phyloP scores from a whole-genome alignment of 768 basidiomycete genomes.

The Tricholoma sp. region DNA sequence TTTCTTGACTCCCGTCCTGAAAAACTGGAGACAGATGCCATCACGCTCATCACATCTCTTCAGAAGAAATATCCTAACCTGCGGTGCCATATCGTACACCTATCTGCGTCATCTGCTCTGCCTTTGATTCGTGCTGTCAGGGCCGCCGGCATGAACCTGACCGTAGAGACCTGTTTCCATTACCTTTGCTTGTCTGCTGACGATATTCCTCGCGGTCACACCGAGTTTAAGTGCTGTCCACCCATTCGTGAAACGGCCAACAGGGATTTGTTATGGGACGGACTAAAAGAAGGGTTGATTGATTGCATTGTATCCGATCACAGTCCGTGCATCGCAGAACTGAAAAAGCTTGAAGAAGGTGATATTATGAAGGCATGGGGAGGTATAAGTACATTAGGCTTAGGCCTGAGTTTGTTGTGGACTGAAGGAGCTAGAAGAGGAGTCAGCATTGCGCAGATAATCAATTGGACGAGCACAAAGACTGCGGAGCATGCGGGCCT shows the following conservation, averaged over 20 bases:
- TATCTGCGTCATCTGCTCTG: conserved; percentile 82
- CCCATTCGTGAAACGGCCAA: conserved; percentile 79
- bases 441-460: conserved; percentile 51
- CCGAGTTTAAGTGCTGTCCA: conserved; percentile 96
- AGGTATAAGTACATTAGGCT: conserved; percentile 85
- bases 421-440: conserved; percentile 68
- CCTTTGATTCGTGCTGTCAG: conserved; percentile 70
- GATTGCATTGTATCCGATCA: conserved; percentile 97
- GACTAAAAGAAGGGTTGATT: conserved; percentile 75
- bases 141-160: conserved; percentile 59
- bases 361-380: conserved; percentile 93
- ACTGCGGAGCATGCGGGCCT: conserved; percentile 82
- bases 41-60: conserved; percentile 66
- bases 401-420: conserved; percentile 87
- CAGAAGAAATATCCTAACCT: conserved; percentile 59
- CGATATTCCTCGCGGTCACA: conserved; percentile 65
- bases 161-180: conserved; percentile 97
- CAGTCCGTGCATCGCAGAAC: conserved; percentile 77
- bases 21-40: conserved; percentile 74
- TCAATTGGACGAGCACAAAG: conserved; percentile 69
- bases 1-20: conserved; percentile 86
- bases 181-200: conserved; percentile 79
- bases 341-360: conserved; percentile 76
- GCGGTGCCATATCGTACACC: conserved; percentile 91
- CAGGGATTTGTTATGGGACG: conserved; percentile 74